Conservation (phyloP, 2,329 filamentous ascomycete genomes). For the Camillea tinctor region DNA sequence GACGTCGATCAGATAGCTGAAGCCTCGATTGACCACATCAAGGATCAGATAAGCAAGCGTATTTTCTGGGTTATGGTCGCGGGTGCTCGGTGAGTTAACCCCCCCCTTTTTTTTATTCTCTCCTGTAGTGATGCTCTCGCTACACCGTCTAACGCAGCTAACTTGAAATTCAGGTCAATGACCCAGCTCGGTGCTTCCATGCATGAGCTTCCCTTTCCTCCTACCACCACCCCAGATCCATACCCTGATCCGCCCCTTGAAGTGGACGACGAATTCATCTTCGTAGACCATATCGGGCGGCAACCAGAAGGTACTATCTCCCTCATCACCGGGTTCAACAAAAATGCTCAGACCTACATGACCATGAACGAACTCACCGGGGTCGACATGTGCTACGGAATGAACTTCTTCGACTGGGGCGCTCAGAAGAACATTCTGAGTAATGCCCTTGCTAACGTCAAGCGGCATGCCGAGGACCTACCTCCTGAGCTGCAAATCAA, state of each 20-base stretch:
- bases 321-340: constrained; percentile 75
- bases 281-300: constrained; percentile 64
- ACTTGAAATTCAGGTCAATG: constrained; percentile 58
- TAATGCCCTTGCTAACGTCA: constrained; percentile 68
- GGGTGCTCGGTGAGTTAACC: constrained; percentile 59
- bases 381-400: constrained; percentile 80
- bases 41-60: constrained; percentile 70
- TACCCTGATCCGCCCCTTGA: constrained; percentile 80
- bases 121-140: background rate
- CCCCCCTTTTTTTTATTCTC: background rate
- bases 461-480: constrained; percentile 64
- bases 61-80: constrained; percentile 85
- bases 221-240: constrained; percentile 70
- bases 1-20: constrained; percentile 39
- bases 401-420: constrained; percentile 73
- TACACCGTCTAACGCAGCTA: constrained; percentile 11
- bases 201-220: constrained; percentile 71
- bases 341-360: constrained; percentile 73
- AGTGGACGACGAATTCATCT: constrained; percentile 81
- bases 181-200: constrained; percentile 73
- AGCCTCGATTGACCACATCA: constrained; percentile 63
- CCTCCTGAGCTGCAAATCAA: constrained; percentile 67
- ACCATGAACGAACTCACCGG: constrained; percentile 77
- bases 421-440: constrained; percentile 73
- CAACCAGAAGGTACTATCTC: constrained; percentile 70